A percentile compares a stretch with the other conserved stretches of the same genome.
Evolutionary conservation across 1,284 basidiomycete genomes (phyloP).

Genomic region (Macrocystidia cucumis): DNA sequence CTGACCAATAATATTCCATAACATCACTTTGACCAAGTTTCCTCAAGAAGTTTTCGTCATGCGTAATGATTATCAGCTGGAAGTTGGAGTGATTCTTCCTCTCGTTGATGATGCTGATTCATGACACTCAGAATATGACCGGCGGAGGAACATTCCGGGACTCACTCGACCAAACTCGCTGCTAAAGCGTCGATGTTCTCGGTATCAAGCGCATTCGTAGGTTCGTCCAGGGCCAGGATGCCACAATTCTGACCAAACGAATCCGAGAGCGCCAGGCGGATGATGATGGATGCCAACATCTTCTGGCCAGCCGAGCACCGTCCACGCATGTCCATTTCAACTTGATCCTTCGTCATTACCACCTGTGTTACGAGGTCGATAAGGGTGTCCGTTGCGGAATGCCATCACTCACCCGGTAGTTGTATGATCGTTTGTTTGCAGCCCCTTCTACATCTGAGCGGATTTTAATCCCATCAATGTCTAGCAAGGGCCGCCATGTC

Average conservation of each 20-base stretch:
- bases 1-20: constrained; percentile 89
- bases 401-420: constrained; percentile 74
- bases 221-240: constrained; percentile 96
- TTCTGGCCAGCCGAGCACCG: constrained; percentile 98
- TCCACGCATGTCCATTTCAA: constrained; percentile 99
- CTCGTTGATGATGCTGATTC: constrained; percentile 81
- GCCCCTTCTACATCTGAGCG: constrained; percentile 90
- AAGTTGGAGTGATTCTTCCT: constrained; percentile 87
- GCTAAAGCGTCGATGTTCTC: constrained; percentile 97
- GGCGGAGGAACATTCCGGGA: constrained; percentile 11
- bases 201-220: constrained; percentile 94
- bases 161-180: constrained; percentile 85
- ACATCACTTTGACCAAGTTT: constrained; percentile 83
- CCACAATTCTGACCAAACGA: constrained; percentile 98
- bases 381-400: constrained; percentile 13
- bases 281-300: constrained; percentile 98
- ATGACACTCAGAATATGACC: neutral
- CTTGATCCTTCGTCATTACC: constrained; percentile 97
- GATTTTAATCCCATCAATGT: constrained; percentile 97
- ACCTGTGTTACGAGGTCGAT: constrained; percentile 44
- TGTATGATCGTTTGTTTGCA: constrained; percentile 87
- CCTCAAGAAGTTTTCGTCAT: constrained; percentile 86
- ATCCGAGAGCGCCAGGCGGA: constrained; percentile 95
- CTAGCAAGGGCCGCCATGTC: constrained; percentile 29
- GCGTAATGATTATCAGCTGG: constrained; percentile 96